Percentiles rank a stretch among this genome's conserved stretches.
These are phyloP conservation scores for Spergularia bocconei DNA, from an alignment of 148 eudicot species.

Conservation along the genomic window DNA sequence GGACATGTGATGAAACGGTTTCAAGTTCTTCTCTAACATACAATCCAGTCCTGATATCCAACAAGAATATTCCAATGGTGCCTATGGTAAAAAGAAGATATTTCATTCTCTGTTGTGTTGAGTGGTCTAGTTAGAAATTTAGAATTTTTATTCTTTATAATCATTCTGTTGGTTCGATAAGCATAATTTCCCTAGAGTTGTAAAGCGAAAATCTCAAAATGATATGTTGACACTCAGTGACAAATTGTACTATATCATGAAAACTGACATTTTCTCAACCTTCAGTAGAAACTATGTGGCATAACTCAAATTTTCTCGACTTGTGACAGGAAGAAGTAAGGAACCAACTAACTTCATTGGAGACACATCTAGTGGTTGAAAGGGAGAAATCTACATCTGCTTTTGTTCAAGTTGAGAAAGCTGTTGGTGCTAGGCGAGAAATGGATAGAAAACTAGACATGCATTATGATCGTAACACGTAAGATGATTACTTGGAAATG, in stretches of 20 bases:
- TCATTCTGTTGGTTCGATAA: no score
- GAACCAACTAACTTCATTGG: slow-evolving; percentile 50
- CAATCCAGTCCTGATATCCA: no score
- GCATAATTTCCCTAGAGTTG: not conserved
- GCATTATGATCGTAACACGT: slow-evolving; percentile 86
- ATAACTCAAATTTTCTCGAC: not conserved
- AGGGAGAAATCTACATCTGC: slow-evolving; percentile 56
- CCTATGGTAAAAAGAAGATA: not conserved
- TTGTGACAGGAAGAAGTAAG: slow-evolving; percentile 67
- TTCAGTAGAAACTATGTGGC: not conserved
- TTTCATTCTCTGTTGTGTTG: not conserved
- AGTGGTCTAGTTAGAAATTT: not conserved
- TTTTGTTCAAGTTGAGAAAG: slow-evolving; percentile 48
- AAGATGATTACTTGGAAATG: slow-evolving; percentile 30
- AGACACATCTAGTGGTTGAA: slow-evolving; percentile 50
- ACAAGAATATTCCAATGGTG: no score
- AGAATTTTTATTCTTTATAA: no score
- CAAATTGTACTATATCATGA: not conserved
- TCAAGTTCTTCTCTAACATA: no score
- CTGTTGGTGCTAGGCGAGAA: slow-evolving; percentile 48
- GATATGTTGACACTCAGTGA: not conserved
- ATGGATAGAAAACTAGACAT: slow-evolving; percentile 72
- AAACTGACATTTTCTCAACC: not conserved
- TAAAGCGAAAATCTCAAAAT: not conserved
- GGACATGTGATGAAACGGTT: no score